These are phyloP conservation scores for Euphorbia tirucalli DNA, from an alignment of 345 rosid genomes.

Conservation along the genomic window DNA sequence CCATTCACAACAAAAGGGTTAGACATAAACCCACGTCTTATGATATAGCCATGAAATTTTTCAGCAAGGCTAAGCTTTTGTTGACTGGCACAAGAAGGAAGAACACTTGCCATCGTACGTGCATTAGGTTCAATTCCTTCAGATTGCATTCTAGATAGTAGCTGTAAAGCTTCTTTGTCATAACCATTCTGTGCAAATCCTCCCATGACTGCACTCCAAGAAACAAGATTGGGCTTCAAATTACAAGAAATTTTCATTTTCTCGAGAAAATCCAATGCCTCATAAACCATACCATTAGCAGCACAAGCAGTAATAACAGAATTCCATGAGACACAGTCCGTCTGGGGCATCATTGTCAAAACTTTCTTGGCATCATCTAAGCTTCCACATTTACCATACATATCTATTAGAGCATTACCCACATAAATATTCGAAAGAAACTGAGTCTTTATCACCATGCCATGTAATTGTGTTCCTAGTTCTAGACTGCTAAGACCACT, in stretches of 20 bases:
- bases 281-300: slow-evolving; percentile 27
- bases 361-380: slow-evolving; percentile 23
- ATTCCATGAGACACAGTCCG: slow-evolving; percentile 32
- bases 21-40: slow-evolving; percentile 44
- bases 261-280: slow-evolving; percentile 35
- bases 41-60: slow-evolving; percentile 50
- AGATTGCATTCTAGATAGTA: slow-evolving; percentile 43
- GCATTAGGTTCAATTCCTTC: slow-evolving; percentile 55
- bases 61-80: slow-evolving; percentile 43
- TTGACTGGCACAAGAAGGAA: slow-evolving; percentile 66
- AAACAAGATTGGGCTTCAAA: slow-evolving; percentile 43
- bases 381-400: slow-evolving; percentile 31
- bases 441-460: slow-evolving; percentile 19
- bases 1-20: slow-evolving; percentile 56
- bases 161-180: slow-evolving; percentile 37
- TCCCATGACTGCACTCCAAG: slow-evolving; percentile 64
- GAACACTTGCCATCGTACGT: slow-evolving; percentile 56
- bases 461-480: slow-evolving; percentile 25
- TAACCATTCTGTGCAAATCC: slow-evolving; percentile 54
- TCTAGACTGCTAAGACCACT: slow-evolving; percentile 17
- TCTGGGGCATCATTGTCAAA: slow-evolving; percentile 14
- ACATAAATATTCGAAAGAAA: slow-evolving; percentile 25
- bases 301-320: slow-evolving; percentile 29
- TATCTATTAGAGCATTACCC: slow-evolving; percentile 29
- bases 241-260: slow-evolving; percentile 32